Evolutionary conservation across 768 basidiomycete genomes (phyloP).

Genomic region (Phlegmacium glaucopus): DNA sequence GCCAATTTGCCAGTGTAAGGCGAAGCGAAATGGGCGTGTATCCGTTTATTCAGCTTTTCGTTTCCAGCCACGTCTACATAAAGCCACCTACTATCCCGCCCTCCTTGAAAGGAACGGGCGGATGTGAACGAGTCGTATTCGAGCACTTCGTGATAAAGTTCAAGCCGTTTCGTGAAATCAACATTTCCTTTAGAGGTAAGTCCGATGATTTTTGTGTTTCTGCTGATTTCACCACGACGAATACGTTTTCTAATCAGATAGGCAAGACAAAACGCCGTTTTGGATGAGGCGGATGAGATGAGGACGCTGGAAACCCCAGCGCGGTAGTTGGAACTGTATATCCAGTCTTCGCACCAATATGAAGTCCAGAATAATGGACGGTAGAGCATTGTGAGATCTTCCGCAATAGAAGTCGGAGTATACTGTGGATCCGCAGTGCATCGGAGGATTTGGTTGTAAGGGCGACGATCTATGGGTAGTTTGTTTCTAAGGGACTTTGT

Average conservation of each 20-base stretch:
- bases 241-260: conserved; percentile 52
- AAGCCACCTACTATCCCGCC: conserved; percentile 39
- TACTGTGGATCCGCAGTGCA: conserved; percentile 57
- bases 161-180: conserved; percentile 50
- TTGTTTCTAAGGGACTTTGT: background rate
- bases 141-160: conserved; percentile 54
- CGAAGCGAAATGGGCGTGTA: conserved; percentile 40
- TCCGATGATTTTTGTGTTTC: conserved; percentile 43
- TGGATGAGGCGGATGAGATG: conserved; percentile 69
- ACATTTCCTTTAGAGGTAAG: conserved; percentile 57
- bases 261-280: conserved; percentile 69
- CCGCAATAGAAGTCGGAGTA: conserved; percentile 38
- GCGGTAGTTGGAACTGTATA: conserved; percentile 47
- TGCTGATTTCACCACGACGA: conserved; percentile 21
- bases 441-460: conserved; percentile 66
- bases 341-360: conserved; percentile 74
- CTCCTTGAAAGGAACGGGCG: conserved; percentile 24
- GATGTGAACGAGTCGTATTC: conserved; percentile 48
- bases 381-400: conserved; percentile 71
- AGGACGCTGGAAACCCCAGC: conserved; percentile 45
- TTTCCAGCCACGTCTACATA: conserved; percentile 68
- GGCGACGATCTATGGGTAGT: conserved; percentile 45
- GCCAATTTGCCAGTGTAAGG: conserved; percentile 33
- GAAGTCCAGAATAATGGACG: conserved; percentile 74
- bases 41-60: conserved; percentile 40